These are phyloP conservation scores for Chaetomium fimeti DNA, from an alignment of 495 filamentous ascomycete species.

Conservation along the genomic window DNA sequence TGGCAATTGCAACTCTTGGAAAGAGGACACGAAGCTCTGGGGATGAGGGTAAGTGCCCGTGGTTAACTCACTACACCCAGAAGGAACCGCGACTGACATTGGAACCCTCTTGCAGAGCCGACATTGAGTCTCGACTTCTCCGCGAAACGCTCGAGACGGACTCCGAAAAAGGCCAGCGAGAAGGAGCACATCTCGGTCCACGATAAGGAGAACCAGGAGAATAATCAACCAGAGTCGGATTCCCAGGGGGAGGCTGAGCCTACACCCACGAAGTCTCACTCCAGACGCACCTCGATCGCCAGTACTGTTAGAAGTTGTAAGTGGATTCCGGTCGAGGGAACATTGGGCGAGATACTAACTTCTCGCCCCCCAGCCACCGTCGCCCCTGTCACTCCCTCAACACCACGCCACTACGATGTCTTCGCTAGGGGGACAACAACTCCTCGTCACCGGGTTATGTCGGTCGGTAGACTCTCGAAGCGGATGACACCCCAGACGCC, in stretches of 20 bases:
- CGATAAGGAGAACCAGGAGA: constrained; percentile 39
- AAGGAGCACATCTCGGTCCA: constrained; percentile 44
- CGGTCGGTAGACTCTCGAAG: constrained; percentile 50
- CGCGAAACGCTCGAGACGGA: constrained; percentile 63
- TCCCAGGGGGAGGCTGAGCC: constrained; percentile 26
- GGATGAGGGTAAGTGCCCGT: constrained; percentile 55
- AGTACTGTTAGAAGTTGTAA: constrained; percentile 25
- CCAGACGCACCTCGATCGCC: constrained; percentile 20
- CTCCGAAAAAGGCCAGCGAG: constrained; percentile 22
- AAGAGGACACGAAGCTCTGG: constrained; percentile 65
- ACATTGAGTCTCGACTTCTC: constrained; percentile 33
- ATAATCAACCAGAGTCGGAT: constrained; percentile 23
- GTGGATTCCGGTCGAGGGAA: background rate
- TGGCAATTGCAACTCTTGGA: constrained; percentile 66
- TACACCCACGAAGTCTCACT: constrained; percentile 33
- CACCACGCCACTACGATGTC: constrained; percentile 57
- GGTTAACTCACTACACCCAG: constrained; percentile 15
- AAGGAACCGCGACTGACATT: constrained; percentile 39
- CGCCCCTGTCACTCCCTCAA: constrained; percentile 62
- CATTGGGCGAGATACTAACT: background rate
- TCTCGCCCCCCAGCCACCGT: constrained; percentile 10
- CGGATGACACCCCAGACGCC: constrained; percentile 60
- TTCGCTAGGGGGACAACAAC: constrained; percentile 47
- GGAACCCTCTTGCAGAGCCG: constrained; percentile 24
- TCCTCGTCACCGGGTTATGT: constrained; percentile 51